phyloP scores from a whole-genome alignment of 495 filamentous ascomycete species.

The Penicillium ucsense region DNA sequence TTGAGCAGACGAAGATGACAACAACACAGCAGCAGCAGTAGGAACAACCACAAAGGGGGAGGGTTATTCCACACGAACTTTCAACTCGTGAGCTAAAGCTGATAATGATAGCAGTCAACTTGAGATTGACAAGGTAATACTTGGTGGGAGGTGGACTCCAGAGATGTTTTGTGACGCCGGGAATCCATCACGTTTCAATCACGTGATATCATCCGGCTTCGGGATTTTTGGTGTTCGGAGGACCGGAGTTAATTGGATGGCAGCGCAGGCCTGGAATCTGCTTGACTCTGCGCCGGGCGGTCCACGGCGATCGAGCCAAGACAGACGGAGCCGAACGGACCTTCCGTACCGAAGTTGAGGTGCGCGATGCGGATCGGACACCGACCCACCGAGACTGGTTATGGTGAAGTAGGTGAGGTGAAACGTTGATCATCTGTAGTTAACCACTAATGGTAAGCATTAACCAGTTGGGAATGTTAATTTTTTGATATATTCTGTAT shows the following conservation, averaged over 20 bases:
- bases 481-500: no score
- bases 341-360: no score
- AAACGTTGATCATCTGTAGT: not conserved
- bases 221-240: conserved; percentile 11
- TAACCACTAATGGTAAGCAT: no score
- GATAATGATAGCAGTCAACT: no score
- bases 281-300: not conserved
- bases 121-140: no score
- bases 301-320: not conserved
- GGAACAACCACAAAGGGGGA: not conserved
- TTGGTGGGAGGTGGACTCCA: not conserved
- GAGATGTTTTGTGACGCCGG: conserved; percentile 17
- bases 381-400: not conserved
- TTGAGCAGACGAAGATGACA: conserved; percentile 16
- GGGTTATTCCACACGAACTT: no score
- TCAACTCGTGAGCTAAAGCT: no score
- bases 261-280: not conserved
- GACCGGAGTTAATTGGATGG: conserved; percentile 8
- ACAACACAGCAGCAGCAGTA: conserved; percentile 14
- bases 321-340: not conserved
- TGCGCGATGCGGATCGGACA: no score
- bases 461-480: no score
- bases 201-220: conserved; percentile 24
- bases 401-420: not conserved
- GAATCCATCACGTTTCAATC: conserved; percentile 15